Percentiles rank a stretch among this genome's conserved stretches.
Evolutionary conservation across 176 grass and related monocot genomes (phyloP).

Genomic region (Eleusine coracana): DNA sequence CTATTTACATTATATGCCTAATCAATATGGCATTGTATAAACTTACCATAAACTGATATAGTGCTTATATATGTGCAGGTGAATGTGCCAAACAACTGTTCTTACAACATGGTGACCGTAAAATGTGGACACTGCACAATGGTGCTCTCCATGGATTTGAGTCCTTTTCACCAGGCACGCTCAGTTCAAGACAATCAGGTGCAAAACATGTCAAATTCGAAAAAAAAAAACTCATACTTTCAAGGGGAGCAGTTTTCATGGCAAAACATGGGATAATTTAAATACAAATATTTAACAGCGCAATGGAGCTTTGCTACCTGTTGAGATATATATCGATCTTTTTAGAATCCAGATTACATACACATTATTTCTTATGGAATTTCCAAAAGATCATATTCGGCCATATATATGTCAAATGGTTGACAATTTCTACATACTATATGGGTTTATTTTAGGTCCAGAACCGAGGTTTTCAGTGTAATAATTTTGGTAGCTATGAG

Average conservation of each 20-base stretch:
- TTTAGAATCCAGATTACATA: neutral
- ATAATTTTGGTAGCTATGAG: slow-evolving; percentile 47
- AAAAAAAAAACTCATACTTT: neutral
- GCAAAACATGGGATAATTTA: neutral
- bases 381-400: neutral
- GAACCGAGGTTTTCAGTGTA: slow-evolving; percentile 50
- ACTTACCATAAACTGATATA: neutral
- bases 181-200: slow-evolving; percentile 80
- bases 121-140: slow-evolving; percentile 92
- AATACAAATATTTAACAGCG: neutral
- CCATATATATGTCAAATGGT: neutral
- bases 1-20: neutral
- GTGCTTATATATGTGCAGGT: slow-evolving; percentile 53
- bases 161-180: slow-evolving; percentile 55
- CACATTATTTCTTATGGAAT: neutral
- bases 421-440: neutral
- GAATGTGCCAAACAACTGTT: slow-evolving; percentile 76
- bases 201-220: neutral
- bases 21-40: neutral
- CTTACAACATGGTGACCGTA: slow-evolving; percentile 82
- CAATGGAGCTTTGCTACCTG: neutral
- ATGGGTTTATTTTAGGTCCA: slow-evolving; percentile 42
- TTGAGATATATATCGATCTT: neutral
- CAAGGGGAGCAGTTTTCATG: neutral
- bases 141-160: slow-evolving; percentile 86